Conservation (phyloP, 129 eudicot species). For the Dittrichia graveolens region DNA sequence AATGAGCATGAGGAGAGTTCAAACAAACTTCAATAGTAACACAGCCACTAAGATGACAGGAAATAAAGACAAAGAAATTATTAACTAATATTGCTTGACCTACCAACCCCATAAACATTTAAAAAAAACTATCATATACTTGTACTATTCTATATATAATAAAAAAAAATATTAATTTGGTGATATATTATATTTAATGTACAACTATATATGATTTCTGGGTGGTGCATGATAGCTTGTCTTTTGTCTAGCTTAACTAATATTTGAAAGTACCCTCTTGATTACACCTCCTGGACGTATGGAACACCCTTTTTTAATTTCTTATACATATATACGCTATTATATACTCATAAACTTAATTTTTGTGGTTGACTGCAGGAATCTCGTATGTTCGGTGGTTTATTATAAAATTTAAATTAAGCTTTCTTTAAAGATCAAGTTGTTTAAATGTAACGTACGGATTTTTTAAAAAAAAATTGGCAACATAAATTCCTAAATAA, state of each 20-base stretch:
- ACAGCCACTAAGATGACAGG: slow-evolving; percentile 13
- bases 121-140: background rate
- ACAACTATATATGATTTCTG: slow-evolving; percentile 6
- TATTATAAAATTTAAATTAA: background rate
- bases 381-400: slow-evolving; percentile 32
- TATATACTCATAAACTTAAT: slow-evolving; percentile 20
- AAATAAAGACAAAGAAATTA: slow-evolving; percentile 14
- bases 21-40: slow-evolving; percentile 19
- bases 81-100: background rate
- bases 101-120: slow-evolving; percentile 17
- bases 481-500: too few relatives aligned
- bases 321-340: background rate
- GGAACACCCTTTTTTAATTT: slow-evolving; percentile 29
- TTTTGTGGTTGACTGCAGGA: slow-evolving; percentile 34
- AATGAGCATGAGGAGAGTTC: background rate
- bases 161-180: background rate
- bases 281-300: slow-evolving; percentile 24
- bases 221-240: slow-evolving; percentile 32
- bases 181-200: background rate
- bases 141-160: background rate
- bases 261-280: slow-evolving; percentile 12
- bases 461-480: too few relatives aligned
- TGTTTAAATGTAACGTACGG: too few relatives aligned
- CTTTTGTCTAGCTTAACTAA: slow-evolving; percentile 9
- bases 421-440: slow-evolving; percentile 27